These are phyloP conservation scores for Gnaphalium uliginosum DNA, from an alignment of 129 eudicot genomes.

Conservation along the genomic window DNA sequence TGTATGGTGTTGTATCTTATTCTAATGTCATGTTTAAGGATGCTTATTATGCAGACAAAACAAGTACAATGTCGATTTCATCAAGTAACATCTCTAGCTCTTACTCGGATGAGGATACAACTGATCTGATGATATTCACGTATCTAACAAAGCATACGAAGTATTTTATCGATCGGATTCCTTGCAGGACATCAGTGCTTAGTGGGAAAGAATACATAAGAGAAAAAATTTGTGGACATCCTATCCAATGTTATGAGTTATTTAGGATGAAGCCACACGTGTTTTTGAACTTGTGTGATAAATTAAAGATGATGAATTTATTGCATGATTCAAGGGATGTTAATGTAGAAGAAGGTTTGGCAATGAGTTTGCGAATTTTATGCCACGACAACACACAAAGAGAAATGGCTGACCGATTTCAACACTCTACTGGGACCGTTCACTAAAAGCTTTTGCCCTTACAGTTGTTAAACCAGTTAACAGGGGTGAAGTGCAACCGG, in stretches of 20 bases:
- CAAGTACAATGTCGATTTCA: not conserved
- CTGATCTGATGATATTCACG: too few relatives aligned
- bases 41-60: not conserved
- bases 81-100: not conserved
- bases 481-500: slow-evolving; percentile 8
- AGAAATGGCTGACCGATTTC: too few relatives aligned
- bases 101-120: not conserved
- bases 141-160: not conserved
- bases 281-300: too few relatives aligned
- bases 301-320: not conserved
- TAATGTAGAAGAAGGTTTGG: too few relatives aligned
- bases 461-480: slow-evolving; percentile 12
- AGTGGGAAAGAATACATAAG: not conserved
- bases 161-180: too few relatives aligned
- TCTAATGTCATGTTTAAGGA: too few relatives aligned
- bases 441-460: slow-evolving; percentile 2
- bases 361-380: too few relatives aligned
- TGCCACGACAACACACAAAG: too few relatives aligned
- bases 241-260: slow-evolving; percentile 3
- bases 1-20: too few relatives aligned
- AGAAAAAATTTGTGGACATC: not conserved
- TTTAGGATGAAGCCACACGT: slow-evolving; percentile 4
- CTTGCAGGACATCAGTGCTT: not conserved
- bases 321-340: not conserved
- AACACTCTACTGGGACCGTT: too few relatives aligned